phyloP scores from a whole-genome alignment of 768 basidiomycete genomes.

The Naganishia kalamii region DNA sequence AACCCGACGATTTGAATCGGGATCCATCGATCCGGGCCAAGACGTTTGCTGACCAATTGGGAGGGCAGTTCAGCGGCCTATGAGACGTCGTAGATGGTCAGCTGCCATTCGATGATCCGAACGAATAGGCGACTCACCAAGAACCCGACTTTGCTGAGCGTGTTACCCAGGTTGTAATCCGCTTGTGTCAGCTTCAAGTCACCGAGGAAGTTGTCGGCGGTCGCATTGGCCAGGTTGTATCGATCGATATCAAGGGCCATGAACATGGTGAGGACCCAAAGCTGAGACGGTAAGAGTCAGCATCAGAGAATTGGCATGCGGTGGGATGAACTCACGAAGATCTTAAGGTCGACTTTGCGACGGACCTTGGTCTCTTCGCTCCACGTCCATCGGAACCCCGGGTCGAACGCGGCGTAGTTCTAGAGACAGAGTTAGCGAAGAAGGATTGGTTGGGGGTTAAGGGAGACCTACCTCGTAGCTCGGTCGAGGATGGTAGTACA shows the following conservation, averaged over 20 bases:
- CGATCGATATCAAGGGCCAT: constrained; percentile 50
- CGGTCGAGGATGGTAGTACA: constrained; percentile 25
- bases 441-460: no score
- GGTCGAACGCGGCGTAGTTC: constrained; percentile 61
- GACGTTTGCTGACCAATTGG: constrained; percentile 61
- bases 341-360: constrained; percentile 58
- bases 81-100: constrained; percentile 8
- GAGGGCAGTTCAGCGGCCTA: constrained; percentile 59
- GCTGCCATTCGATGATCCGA: background rate
- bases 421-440: background rate
- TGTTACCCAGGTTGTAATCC: constrained; percentile 53
- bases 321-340: constrained; percentile 50
- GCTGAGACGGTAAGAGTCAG: background rate
- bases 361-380: constrained; percentile 56
- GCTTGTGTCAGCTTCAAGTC: constrained; percentile 55
- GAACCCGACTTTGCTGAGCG: constrained; percentile 52
- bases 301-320: background rate
- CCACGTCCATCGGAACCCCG: constrained; percentile 64
- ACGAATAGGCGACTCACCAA: constrained; percentile 19
- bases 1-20: constrained; percentile 47
- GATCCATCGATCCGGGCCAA: constrained; percentile 59
- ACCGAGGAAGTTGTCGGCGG: constrained; percentile 62
- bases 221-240: constrained; percentile 61
- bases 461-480: constrained; percentile 42
- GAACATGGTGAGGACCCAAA: constrained; percentile 55